Conservation (phyloP, 768 basidiomycete species). For the Xerocomellus amylosporus region DNA sequence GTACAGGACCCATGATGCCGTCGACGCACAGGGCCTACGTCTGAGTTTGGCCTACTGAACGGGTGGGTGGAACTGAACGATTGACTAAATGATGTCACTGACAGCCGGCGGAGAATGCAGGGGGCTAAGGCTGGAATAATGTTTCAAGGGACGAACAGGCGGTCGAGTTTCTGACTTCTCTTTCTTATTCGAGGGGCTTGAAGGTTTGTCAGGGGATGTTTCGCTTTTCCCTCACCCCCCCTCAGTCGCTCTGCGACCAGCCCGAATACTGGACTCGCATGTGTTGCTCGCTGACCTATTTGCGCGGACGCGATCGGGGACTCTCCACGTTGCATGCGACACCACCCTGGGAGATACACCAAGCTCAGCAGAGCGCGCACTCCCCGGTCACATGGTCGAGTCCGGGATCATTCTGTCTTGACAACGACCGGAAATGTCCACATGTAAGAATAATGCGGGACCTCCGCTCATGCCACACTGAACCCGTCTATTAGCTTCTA, state of each 20-base stretch:
- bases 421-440: not conserved
- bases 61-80: not conserved
- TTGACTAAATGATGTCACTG: not conserved
- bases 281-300: not conserved
- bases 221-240: not conserved
- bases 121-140: not conserved
- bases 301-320: not conserved
- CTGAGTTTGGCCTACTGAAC: not conserved
- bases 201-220: not conserved
- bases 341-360: not conserved
- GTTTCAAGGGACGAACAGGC: not conserved
- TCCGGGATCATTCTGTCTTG: not conserved
- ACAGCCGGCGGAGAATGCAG: slow-evolving; percentile 3
- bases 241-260: not conserved
- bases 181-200: too few species aligned
- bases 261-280: not conserved
- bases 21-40: not conserved
- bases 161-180: not conserved
- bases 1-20: not conserved
- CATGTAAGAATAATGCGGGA: not conserved
- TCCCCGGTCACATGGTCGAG: not conserved
- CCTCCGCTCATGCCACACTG: not conserved
- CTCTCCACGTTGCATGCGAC: not conserved
- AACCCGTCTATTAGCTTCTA: not conserved
- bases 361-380: not conserved